These are phyloP conservation scores for Setomelanomma holmii DNA, from an alignment of 2,329 filamentous ascomycete genomes.

Conservation along the genomic window DNA sequence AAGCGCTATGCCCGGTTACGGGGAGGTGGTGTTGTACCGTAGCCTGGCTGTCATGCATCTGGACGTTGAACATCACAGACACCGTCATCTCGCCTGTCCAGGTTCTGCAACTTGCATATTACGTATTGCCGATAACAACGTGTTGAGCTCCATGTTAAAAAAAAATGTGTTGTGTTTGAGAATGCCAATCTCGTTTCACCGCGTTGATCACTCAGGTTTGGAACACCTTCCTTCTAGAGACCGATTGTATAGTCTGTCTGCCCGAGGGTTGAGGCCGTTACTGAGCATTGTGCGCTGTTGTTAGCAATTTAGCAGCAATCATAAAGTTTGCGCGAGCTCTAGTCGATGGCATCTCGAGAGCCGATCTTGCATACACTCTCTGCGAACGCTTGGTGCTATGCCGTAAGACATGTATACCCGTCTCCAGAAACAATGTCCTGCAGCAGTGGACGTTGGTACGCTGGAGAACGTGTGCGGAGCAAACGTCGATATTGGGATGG, in stretches of 20 bases:
- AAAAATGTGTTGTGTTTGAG: neutral
- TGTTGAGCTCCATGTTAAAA: conserved; percentile 1
- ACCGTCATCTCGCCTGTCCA: conserved; percentile 1
- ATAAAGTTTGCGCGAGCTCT: conserved; percentile 2
- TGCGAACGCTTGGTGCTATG: conserved; percentile 38
- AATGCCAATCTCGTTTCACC: conserved; percentile 2
- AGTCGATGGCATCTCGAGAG: conserved; percentile 7
- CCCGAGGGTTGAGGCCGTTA: neutral
- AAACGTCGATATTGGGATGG: conserved; percentile 41
- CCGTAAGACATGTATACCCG: conserved; percentile 31
- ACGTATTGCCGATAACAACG: conserved; percentile 8
- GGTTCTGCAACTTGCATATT: conserved; percentile 10
- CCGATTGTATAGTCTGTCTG: neutral
- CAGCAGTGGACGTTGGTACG: conserved; percentile 25
- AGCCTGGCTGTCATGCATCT: conserved; percentile 40
- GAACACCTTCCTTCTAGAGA: neutral
- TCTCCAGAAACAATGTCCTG: conserved; percentile 39
- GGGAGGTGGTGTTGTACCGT: conserved; percentile 28
- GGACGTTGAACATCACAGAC: conserved; percentile 31
- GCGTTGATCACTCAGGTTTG: neutral
- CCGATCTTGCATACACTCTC: conserved; percentile 20
- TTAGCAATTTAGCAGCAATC: neutral
- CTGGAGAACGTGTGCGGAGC: conserved; percentile 30
- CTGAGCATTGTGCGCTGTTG: neutral
- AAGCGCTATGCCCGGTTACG: conserved; percentile 37